A percentile compares a stretch with the other conserved stretches of the same genome.
Conservation (phyloP, 2,329 filamentous ascomycete species). For the Xylaria sp. region DNA sequence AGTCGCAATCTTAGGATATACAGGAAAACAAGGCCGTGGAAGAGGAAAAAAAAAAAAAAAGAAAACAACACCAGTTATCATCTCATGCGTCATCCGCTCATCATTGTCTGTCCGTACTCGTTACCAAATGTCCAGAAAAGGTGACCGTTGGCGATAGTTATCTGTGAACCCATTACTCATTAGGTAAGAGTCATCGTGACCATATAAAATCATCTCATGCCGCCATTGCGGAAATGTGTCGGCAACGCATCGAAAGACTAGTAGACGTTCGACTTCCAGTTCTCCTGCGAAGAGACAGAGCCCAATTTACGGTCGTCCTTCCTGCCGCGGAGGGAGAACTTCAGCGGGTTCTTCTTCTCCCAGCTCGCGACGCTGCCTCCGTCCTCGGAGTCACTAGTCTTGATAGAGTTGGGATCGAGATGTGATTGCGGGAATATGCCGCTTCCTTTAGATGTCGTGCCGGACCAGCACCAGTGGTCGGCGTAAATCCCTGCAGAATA, state of each 20-base stretch:
- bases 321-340: constrained; percentile 38
- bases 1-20: constrained; percentile 21
- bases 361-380: constrained; percentile 37
- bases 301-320: constrained; percentile 32
- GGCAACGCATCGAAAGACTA: constrained; percentile 13
- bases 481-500: constrained; percentile 37
- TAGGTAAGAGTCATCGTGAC: background rate
- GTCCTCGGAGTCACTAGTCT: constrained; percentile 35
- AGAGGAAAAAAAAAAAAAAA: too few relatives aligned
- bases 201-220: background rate
- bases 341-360: constrained; percentile 40
- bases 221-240: background rate
- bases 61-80: background rate
- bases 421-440: constrained; percentile 44
- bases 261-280: constrained; percentile 28
- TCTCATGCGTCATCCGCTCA: background rate
- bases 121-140: background rate
- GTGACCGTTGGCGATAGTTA: background rate
- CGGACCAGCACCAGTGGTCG: constrained; percentile 45
- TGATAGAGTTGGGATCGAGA: constrained; percentile 39
- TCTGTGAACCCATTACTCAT: background rate
- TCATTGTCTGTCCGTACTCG: constrained; percentile 3
- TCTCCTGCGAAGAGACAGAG: constrained; percentile 28
- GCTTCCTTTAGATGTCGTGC: constrained; percentile 41
- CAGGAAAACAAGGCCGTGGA: constrained; percentile 7